Percentiles rank a stretch among this genome's conserved stretches.
Conservation (phyloP, 768 basidiomycete genomes). For the Suillus tomentosus region DNA sequence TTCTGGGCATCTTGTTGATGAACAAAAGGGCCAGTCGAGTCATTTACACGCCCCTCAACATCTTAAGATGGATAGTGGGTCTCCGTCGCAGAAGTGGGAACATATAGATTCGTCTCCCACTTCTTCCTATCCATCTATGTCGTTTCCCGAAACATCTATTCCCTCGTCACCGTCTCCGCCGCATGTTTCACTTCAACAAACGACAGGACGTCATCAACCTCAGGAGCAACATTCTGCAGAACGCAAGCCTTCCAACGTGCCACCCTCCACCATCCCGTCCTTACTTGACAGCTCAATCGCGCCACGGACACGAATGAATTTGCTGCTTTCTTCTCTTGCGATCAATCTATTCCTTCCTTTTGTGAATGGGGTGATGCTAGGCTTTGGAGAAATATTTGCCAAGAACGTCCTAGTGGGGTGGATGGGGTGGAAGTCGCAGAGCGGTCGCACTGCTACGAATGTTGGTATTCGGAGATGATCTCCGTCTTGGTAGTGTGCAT, state of each 20-base stretch:
- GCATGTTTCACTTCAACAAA: constrained; percentile 22
- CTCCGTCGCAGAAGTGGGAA: constrained; percentile 68
- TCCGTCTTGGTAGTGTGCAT: background rate
- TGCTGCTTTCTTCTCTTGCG: constrained; percentile 71
- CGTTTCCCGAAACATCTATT: constrained; percentile 65
- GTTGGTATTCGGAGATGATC: constrained; percentile 30
- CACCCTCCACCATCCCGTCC: constrained; percentile 58
- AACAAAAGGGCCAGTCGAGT: constrained; percentile 36
- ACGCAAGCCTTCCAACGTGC: constrained; percentile 28
- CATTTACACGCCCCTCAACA: constrained; percentile 33
- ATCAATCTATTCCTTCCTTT: constrained; percentile 88
- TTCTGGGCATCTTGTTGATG: constrained; percentile 40
- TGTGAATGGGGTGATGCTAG: constrained; percentile 93
- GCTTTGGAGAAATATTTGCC: constrained; percentile 94
- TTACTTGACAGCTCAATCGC: constrained; percentile 73
- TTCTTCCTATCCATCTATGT: constrained; percentile 78
- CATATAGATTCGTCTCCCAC: constrained; percentile 60
- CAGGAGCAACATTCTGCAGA: constrained; percentile 25
- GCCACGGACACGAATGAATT: constrained; percentile 52
- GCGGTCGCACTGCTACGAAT: constrained; percentile 25
- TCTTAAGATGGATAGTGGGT: constrained; percentile 20
- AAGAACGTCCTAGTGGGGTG: constrained; percentile 67
- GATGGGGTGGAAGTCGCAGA: constrained; percentile 43
- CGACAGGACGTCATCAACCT: constrained; percentile 30
- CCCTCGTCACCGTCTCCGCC: constrained; percentile 46